A percentile compares a stretch with the other conserved stretches of the same genome.
phyloP scores from a whole-genome alignment of 1,284 basidiomycete genomes.

The Cutaneotrichosporon cutaneum region DNA sequence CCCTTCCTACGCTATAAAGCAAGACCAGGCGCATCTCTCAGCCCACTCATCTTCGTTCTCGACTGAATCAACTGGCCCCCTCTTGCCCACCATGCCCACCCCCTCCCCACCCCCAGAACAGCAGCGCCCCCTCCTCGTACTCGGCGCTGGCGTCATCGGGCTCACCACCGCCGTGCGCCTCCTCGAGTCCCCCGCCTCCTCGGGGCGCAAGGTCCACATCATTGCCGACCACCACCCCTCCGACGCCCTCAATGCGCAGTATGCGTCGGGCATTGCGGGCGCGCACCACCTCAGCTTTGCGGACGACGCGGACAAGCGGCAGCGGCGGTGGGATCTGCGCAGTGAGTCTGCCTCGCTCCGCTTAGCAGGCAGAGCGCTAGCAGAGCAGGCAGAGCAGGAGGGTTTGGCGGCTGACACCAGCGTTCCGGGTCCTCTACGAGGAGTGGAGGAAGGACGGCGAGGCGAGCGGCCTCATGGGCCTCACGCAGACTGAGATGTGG shows the following conservation, averaged over 20 bases:
- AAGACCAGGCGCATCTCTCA: background rate
- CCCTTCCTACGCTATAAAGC: background rate
- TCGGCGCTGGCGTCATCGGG: conserved; percentile 50
- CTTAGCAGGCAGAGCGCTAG: no score
- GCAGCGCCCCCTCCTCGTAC: conserved; percentile 26
- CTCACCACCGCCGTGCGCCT: conserved; percentile 48
- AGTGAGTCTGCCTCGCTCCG: conserved; percentile 35
- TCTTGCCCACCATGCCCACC: background rate
- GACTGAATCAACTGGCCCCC: no score
- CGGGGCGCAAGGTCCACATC: conserved; percentile 34
- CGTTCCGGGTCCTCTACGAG: conserved; percentile 39
- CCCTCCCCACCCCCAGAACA: background rate
- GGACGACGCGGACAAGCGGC: conserved; percentile 41
- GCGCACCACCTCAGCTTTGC: conserved; percentile 53
- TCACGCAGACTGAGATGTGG: conserved; percentile 50
- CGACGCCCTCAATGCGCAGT: conserved; percentile 40
- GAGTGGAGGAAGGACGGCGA: conserved; percentile 41
- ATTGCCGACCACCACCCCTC: conserved; percentile 43
- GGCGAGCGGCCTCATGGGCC: conserved; percentile 40
- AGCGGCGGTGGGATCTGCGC: conserved; percentile 39
- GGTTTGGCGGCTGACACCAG: conserved; percentile 31
- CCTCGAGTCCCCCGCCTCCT: conserved; percentile 29
- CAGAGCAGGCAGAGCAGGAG: no score
- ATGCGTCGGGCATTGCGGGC: conserved; percentile 46
- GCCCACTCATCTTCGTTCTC: no score